Base-by-base conservation (phyloP, 2,329 filamentous ascomycete genomes). In the Zelopaecilomyces penicillatus region DNA sequence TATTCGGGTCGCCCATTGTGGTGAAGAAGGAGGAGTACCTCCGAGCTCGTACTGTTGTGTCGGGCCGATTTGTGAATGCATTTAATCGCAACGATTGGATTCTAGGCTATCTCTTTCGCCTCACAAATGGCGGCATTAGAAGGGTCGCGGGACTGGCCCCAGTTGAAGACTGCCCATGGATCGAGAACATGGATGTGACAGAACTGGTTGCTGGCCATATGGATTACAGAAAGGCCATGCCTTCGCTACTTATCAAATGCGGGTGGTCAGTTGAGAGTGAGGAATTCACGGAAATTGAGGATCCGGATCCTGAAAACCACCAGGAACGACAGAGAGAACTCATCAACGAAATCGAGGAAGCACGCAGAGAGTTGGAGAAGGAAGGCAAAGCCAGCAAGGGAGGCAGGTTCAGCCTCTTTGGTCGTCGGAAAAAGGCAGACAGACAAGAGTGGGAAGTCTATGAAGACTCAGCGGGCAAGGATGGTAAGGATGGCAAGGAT, bases 21-120 rank as follows among this genome's bases (percentile, higher is more conserved):
- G 87, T 87, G 40, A 96, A 91, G 62, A 85, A 80, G 58, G 91
- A 97, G 45, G 93, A 98, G 51, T 97, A 87, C 55, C 65, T 90
- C 27, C 83, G 78, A 55, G 86, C 84, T 7, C 80, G 85, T 44
- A 83, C 83, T n/a, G 83, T 95, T 3, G 86, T 97, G 4, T 77
- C 87, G 6, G 93, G 93, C n/a, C 80, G 90, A 36, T 95, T 97
- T 54, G 81, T 98, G 52, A 98, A 95, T 58, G 93, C 87, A 11
- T 98, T 90, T 67, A 87, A 93, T 54, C 85, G 78, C 39, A 96
- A 93, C 61, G 93, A 98, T 67, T 98, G 93, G 93, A 97, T 98
- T 57, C 67, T 98, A 41, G 89, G 84, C 49, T 98, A 98, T 61
- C 79, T 98, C 1, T 98, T 98, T 74, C 86, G 93, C 10, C 78